Percentiles rank a stretch among this genome's conserved stretches.
Conservation (phyloP, 164 flowering plant species). For the Hamamelis virginiana region DNA sequence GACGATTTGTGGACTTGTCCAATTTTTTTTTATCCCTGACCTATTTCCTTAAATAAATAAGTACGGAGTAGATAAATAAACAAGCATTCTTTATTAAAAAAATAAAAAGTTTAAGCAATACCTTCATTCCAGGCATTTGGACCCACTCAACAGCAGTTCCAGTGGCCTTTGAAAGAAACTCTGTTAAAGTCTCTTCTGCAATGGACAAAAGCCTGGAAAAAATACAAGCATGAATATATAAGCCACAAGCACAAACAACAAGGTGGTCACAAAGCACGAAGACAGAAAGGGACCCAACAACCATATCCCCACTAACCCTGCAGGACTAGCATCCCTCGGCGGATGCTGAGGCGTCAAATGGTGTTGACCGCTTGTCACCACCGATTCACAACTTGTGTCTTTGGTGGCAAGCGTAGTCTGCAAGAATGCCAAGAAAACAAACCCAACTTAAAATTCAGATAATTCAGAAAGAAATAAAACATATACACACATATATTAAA, state of each 20-base stretch:
- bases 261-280: slow-evolving; percentile 16
- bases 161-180: slow-evolving; percentile 90
- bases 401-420: slow-evolving; percentile 55
- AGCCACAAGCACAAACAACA: slow-evolving; percentile 14
- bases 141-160: slow-evolving; percentile 93
- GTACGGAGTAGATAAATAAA: background rate
- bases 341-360: slow-evolving; percentile 61
- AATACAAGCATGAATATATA: slow-evolving; percentile 17
- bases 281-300: slow-evolving; percentile 27
- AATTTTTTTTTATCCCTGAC: no score
- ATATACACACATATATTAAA: background rate
- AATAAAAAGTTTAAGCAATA: slow-evolving; percentile 16
- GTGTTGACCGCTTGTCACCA: slow-evolving; percentile 74
- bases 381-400: slow-evolving; percentile 75
- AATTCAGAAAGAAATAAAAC: background rate
- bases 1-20: background rate
- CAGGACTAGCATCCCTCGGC: slow-evolving; percentile 78
- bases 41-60: background rate
- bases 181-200: slow-evolving; percentile 88
- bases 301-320: slow-evolving; percentile 52
- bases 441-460: background rate
- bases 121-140: slow-evolving; percentile 97
- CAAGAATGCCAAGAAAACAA: slow-evolving; percentile 9
- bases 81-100: background rate
- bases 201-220: slow-evolving; percentile 71